A percentile compares a stretch with the other conserved stretches of the same genome.
phyloP scores from a whole-genome alignment of 2,329 filamentous ascomycete genomes.

The Verticillium tricorpus region DNA sequence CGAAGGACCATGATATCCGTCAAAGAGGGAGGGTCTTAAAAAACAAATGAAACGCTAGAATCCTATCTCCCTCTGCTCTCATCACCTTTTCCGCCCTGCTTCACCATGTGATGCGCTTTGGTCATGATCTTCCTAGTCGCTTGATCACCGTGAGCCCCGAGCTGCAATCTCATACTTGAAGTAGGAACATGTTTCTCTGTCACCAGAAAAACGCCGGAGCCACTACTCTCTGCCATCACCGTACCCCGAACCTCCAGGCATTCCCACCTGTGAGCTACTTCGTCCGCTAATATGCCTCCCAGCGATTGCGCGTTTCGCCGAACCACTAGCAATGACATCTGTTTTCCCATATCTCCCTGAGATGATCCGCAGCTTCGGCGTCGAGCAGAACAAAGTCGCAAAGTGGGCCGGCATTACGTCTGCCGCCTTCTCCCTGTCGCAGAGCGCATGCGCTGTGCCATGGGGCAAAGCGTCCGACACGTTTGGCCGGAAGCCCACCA shows the following conservation, averaged over 20 bases:
- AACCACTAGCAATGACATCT: conserved; percentile 68
- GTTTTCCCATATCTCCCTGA: conserved; percentile 69
- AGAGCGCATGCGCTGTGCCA: conserved; percentile 66
- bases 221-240: neutral
- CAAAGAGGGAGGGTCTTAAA: neutral
- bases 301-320: conserved; percentile 76
- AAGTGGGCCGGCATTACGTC: conserved; percentile 77
- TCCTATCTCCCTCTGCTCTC: conserved; percentile 8
- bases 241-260: neutral
- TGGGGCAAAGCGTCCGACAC: conserved; percentile 76
- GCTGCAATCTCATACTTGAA: neutral
- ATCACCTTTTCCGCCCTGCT: conserved; percentile 1
- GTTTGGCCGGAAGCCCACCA: conserved; percentile 77
- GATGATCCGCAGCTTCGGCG: conserved; percentile 77
- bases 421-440: conserved; percentile 66
- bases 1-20: neutral
- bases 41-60: neutral
- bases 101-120: conserved; percentile 8
- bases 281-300: conserved; percentile 7
- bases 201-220: neutral
- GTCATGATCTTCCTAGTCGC: conserved; percentile 10
- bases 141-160: conserved; percentile 11
- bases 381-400: conserved; percentile 67
- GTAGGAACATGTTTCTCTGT: neutral
- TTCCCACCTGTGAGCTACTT: neutral